phyloP scores from a whole-genome alignment of 441 rosid genomes.

The Metrosideros polymorpha region DNA sequence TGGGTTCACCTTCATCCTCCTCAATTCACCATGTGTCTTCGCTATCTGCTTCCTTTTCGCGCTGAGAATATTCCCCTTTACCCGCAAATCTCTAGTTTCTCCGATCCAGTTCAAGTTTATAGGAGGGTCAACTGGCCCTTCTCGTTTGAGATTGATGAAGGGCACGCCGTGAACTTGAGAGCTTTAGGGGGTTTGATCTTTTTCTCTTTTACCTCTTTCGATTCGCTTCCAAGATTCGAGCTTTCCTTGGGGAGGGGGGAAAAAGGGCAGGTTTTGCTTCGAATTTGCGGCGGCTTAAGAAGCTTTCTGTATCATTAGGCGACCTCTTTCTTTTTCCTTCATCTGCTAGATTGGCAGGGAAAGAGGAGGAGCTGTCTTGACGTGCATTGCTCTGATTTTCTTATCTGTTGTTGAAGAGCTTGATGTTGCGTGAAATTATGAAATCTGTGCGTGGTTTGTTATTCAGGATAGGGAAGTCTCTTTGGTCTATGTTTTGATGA shows the following conservation, averaged over 20 bases:
- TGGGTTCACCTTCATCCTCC: neutral
- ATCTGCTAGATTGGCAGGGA: neutral
- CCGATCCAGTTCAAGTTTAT: neutral
- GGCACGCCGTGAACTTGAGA: neutral
- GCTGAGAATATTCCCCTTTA: neutral
- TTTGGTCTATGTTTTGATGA: neutral
- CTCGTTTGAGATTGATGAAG: neutral
- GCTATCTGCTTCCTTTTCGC: neutral
- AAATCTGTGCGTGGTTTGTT: neutral
- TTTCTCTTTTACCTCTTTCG: neutral
- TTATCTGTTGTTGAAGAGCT: neutral
- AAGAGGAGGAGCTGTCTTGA: neutral
- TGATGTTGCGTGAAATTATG: neutral
- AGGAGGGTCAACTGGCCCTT: neutral
- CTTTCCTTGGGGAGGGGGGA: neutral
- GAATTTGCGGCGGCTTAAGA: neutral
- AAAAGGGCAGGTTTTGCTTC: neutral
- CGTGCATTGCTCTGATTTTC: neutral
- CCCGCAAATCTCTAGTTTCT: neutral
- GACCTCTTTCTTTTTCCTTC: neutral
- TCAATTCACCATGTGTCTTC: neutral
- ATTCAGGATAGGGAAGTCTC: neutral
- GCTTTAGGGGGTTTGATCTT: neutral
- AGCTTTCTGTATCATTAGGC: neutral
- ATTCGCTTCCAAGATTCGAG: neutral